Base-by-base conservation (phyloP, 2,329 filamentous ascomycete species). In the Bisporella sp. region DNA sequence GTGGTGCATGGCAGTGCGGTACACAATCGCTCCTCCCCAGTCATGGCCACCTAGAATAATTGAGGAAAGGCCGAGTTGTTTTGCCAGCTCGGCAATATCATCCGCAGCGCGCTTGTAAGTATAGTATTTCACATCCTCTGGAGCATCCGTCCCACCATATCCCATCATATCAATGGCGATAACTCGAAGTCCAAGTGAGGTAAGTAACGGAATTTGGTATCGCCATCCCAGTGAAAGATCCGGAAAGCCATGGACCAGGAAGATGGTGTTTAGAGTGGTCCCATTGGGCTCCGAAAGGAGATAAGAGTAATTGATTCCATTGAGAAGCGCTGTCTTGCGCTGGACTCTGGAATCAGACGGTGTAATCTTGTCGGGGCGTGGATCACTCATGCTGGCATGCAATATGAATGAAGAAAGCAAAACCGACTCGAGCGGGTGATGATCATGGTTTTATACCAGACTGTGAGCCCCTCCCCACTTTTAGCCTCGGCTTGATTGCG, bases 31-130 rank as follows among this genome's bases (percentile, higher is more conserved):
- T 60, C 88, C 90, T 66, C 92, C 92, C 88, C 92, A 64, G 69
- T 97, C 92, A 70, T 96, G 92, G 6, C 90, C 92, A 45, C 90
- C 89, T 11, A 96, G 77, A 50, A 96, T 84, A 62, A 96, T 85
- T 50, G 70, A 70, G 64, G 71, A 46, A 48, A 48, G 73, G 68
- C 69, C 55, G 11, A 66, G 48, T 39, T 61, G 53, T 5, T 84
- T 76, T 5, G 85, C 81, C 29, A 97, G 75, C 54, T 81, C 82
- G 28, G 81, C 84, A 57, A 97, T 77, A 63, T 96, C 89, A 49
- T 83, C 79, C 13, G 85, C 77, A 53, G 87, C 79, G 56, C 76
- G 80, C 71, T 89, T 93, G 65, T 82, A 73, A 29, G 79, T 80
- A 70, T 92, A 96, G 49, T 79, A 71, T 45, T 70, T 68, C 3